Evolutionary conservation across 176 grass and related monocot genomes (phyloP).

Genomic region (Lolium perenne): DNA sequence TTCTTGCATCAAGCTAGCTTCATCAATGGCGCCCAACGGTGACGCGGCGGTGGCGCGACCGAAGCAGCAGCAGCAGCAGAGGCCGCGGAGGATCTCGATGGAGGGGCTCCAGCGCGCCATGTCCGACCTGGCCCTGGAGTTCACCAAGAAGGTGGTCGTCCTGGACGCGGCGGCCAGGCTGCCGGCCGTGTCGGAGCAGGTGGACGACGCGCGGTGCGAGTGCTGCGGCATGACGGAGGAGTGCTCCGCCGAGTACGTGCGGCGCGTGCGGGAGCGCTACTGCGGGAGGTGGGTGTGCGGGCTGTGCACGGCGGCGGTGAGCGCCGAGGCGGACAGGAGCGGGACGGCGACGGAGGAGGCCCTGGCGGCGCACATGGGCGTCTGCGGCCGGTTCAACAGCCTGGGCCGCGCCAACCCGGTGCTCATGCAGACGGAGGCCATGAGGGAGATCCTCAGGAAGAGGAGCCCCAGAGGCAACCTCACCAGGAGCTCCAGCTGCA

Average conservation of each 20-base stretch:
- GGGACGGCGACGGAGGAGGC: slow-evolving; percentile 58
- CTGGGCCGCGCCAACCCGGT: slow-evolving; percentile 74
- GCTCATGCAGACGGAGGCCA: slow-evolving; percentile 85
- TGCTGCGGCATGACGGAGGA: slow-evolving; percentile 93
- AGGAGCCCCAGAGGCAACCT: slow-evolving; percentile 62
- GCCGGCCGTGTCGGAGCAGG: slow-evolving; percentile 60
- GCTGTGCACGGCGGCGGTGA: slow-evolving; percentile 73
- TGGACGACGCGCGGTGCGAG: slow-evolving; percentile 75
- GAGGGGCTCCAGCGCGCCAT: slow-evolving; percentile 85
- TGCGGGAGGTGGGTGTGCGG: slow-evolving; percentile 82
- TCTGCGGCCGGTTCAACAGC: slow-evolving; percentile 79
- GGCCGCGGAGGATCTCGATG: slow-evolving; percentile 74
- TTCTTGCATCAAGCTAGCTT: slow-evolving; percentile 8
- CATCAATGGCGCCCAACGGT: slow-evolving; percentile 68
- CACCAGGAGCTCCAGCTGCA: slow-evolving; percentile 88
- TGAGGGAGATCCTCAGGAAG: slow-evolving; percentile 88
- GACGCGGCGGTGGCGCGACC: slow-evolving; percentile 42
- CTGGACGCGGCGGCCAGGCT: slow-evolving; percentile 28
- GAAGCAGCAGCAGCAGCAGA: slow-evolving; percentile 28
- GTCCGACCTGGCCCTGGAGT: slow-evolving; percentile 76
- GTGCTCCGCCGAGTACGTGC: slow-evolving; percentile 77
- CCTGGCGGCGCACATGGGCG: slow-evolving; percentile 63
- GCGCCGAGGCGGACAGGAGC: slow-evolving; percentile 61
- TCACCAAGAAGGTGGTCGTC: slow-evolving; percentile 49
- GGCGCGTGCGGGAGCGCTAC: slow-evolving; percentile 74